These are phyloP conservation scores for Myrica gale DNA, from an alignment of 306 rosid species.

Conservation along the genomic window DNA sequence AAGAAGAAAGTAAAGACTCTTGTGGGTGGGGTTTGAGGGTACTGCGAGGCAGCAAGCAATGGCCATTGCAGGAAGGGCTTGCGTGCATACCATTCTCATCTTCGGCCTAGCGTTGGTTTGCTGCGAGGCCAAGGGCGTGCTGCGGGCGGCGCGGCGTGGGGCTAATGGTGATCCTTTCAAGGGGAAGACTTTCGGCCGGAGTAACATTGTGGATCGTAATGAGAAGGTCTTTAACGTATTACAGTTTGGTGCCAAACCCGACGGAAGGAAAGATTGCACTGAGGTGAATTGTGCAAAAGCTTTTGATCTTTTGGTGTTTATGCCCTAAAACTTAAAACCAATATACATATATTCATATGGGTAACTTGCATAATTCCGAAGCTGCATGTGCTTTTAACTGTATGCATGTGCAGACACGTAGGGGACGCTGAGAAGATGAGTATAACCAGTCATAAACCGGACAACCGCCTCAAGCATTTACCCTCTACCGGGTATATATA, in stretches of 20 bases:
- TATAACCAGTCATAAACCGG: too few relatives aligned
- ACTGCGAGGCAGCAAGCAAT: conserved; percentile 22
- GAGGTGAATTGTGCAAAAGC: conserved; percentile 30
- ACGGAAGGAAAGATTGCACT: conserved; percentile 47
- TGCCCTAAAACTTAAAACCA: too few relatives aligned
- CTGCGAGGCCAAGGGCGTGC: conserved; percentile 12
- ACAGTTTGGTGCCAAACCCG: conserved; percentile 48
- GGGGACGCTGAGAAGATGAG: too few relatives aligned
- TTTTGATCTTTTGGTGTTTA: background rate
- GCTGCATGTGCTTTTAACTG: too few relatives aligned
- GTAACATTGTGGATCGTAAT: conserved; percentile 16
- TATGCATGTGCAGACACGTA: too few relatives aligned
- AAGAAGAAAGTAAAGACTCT: background rate
- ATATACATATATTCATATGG: background rate
- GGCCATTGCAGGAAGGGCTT: conserved; percentile 39
- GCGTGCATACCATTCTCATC: conserved; percentile 21
- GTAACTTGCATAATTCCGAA: too few relatives aligned
- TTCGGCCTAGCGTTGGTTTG: conserved; percentile 12
- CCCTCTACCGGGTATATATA: too few relatives aligned
- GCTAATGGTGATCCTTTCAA: conserved; percentile 26
- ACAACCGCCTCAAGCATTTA: too few relatives aligned
- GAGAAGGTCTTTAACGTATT: conserved; percentile 38
- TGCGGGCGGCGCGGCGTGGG: background rate
- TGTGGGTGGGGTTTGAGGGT: background rate
- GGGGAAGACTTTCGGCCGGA: conserved; percentile 21